Base-by-base conservation (phyloP, 2,329 filamentous ascomycete genomes). In the Colletotrichum liriopes region DNA sequence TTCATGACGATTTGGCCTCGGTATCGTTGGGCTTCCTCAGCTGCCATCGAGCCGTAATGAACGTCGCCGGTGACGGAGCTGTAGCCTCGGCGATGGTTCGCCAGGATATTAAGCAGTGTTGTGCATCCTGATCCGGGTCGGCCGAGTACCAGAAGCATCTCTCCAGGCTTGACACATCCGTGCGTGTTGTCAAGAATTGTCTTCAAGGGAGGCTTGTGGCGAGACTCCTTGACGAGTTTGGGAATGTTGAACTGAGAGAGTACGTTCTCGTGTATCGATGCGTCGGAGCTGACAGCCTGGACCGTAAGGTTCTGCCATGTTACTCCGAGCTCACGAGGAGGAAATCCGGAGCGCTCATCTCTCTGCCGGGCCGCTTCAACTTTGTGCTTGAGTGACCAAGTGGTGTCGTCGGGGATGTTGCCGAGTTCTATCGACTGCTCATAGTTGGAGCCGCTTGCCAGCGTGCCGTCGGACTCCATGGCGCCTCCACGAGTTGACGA, bases 141-240 rank as follows among this genome's bases (percentile, higher is more conserved):
- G 3, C 92, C 92, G 0, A 94, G 84, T 0, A 94, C 91, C 0
- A 93, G 82, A 1, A 93, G 81, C 92, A 93, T 93, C 80, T 93
- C 91, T 26, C 92, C 93, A 0, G 92, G 92, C 78, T 91, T 91
- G 62, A 94, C 89, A 75, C 91, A 93, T 14, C 92, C 92, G 77
- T 91, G 88, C 69, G 87, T 89, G 75, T 89, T 86, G 65, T 92
- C 87, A 29, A 94, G 81, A 56, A 94, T 91, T 0, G 90, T 92
- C 74, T 88, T 89, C 26, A 92, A 80, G 0, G 91, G 89, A 0
- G 88, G 86, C 75, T 89, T 90, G 54, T 83, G 84, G 74, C 83
- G 84, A 68, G 82, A 83, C 74, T 91, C 90, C 75, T 84, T 86
- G 74, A 88, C 75, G n/a, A 86, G 81, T 45, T 87, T 84, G 37